Base-by-base conservation (phyloP, 441 rosid species). In the Euphorbia celastroides region DNA sequence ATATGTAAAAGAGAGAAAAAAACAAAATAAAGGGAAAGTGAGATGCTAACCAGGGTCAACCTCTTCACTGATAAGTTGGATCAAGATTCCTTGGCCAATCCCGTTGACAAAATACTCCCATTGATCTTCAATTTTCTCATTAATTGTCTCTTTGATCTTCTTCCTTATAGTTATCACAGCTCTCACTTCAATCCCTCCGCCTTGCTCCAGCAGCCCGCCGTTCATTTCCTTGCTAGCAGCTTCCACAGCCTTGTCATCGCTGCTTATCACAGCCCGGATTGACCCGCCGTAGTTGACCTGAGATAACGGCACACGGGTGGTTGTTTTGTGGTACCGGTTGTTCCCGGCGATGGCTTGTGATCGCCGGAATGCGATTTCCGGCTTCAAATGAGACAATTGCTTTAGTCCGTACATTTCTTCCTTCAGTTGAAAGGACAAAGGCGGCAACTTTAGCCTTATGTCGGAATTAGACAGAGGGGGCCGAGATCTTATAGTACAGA, bases 11-110 rank as follows among this genome's bases (percentile, higher is more conserved):
- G 30, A 5, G 9, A 36, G 17, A 38, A 61, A 66, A 48, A 61
- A 66, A 54, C 25, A 23, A 12, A 0, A 16, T 20, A 50, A 30
- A 57, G 12, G 5, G 5, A 52, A 59, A 1, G 48, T n/a, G 17
- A 42, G 10, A n/a, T 34, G 50, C 86, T 61, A 74, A 93, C 99
- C 96, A 75, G 92, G 87, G 74, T 93, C 97, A 63, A 88, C 74
- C 52, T 89, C 87, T 70, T 89, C 93, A 75, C 97, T 88, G 64
- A 91, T 74, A 44, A 93, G 93, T 65, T 83, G 97, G 78, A 93
- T 83, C 76, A 69, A 56, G 80, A 93, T 84, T 71, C 97, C 96
- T 65, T 75, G 89, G 50, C 96, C 96, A 60, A 93, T 82, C 36
- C 93, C 93, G 69, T 85, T 90, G 72, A 88, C 67, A 32, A 89